Base-by-base conservation (phyloP, 2,329 filamentous ascomycete species). In the Lecanicillium sp. region DNA sequence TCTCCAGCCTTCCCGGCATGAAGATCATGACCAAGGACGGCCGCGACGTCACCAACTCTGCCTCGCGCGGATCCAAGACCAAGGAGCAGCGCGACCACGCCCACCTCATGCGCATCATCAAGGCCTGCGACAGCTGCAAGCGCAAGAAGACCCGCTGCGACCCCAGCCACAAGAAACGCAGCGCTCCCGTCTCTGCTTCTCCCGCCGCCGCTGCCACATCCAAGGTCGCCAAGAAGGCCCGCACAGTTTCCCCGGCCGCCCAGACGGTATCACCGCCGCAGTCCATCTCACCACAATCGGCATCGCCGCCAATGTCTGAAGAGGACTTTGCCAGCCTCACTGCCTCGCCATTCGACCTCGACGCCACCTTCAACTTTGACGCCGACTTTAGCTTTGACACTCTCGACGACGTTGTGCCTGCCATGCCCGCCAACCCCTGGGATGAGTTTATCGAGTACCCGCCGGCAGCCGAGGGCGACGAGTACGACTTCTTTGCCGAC, bases 1-100 rank as follows among this genome's bases (percentile, higher is more conserved):
- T 79, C 57, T 72, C 74, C 5, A 66, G 69, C 54, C 62, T 82
- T 17, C 79, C 79, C 7, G 79, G 81, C 44, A 83, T 84, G 78
- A 81, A 79, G 60, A 84, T 84, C 53, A 72, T 84, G 68, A 84
- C 80, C 50, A 77, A 73, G 60, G 79, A 81, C 53, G 81, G 81
- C 40, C 65, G 67, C 35, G 81, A 84, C 59, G 75, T 84, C 48
- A 84, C 81, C 37, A 78, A 81, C 62, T 73, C 75, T 48, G 77
- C 78, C 12, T 79, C 78, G 14, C 73, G 80, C 32, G 79, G 79
- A 27, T 79, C 74, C 62, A 84, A 83, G 67, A 81, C 81, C 44
- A 81, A 81, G 70, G 80, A 83, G 68, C 80, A 84, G 68, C 74
- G 81, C 27, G 79, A 83, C 45, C 81, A 83, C 58, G 81, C 81